A percentile compares a stretch with the other conserved stretches of the same genome.
Evolutionary conservation across 495 filamentous ascomycete genomes (phyloP).

Genomic region (Choiromyces venosus): DNA sequence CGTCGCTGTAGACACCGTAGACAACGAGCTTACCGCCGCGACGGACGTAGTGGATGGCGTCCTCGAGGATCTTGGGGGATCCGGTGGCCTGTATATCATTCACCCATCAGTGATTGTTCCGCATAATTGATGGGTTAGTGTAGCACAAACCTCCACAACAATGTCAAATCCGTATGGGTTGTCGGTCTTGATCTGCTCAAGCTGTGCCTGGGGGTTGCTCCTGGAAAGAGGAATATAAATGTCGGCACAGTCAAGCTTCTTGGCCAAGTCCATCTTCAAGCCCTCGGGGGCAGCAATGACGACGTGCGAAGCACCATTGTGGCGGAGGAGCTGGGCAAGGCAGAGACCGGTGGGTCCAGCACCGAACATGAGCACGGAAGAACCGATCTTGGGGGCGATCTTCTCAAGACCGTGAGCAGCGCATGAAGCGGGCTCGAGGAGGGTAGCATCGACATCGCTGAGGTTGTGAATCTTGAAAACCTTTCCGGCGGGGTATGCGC

Average conservation of each 20-base stretch:
- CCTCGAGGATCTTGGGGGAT: slow-evolving; percentile 61
- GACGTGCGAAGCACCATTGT: slow-evolving; percentile 60
- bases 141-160: slow-evolving; percentile 47
- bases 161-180: slow-evolving; percentile 71
- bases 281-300: slow-evolving; percentile 62
- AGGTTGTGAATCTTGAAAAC: slow-evolving; percentile 68
- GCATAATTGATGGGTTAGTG: not conserved
- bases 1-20: slow-evolving; percentile 61
- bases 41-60: slow-evolving; percentile 63
- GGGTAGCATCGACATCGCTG: slow-evolving; percentile 63
- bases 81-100: slow-evolving; percentile 54
- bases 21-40: slow-evolving; percentile 65
- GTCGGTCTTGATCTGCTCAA: slow-evolving; percentile 56
- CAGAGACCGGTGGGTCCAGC: slow-evolving; percentile 60
- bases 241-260: slow-evolving; percentile 61
- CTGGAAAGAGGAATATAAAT: slow-evolving; percentile 60
- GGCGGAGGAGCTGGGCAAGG: slow-evolving; percentile 58
- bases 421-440: slow-evolving; percentile 67
- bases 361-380: slow-evolving; percentile 61
- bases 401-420: slow-evolving; percentile 67
- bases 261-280: slow-evolving; percentile 65
- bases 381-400: slow-evolving; percentile 64
- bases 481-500: slow-evolving; percentile 53
- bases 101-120: slow-evolving; percentile 13
- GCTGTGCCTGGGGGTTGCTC: slow-evolving; percentile 52